Percentiles rank a stretch among this genome's conserved stretches.
These are phyloP conservation scores for Borovskyia barvae DNA, from an alignment of 208 protist genomes.

Conservation along the genomic window DNA sequence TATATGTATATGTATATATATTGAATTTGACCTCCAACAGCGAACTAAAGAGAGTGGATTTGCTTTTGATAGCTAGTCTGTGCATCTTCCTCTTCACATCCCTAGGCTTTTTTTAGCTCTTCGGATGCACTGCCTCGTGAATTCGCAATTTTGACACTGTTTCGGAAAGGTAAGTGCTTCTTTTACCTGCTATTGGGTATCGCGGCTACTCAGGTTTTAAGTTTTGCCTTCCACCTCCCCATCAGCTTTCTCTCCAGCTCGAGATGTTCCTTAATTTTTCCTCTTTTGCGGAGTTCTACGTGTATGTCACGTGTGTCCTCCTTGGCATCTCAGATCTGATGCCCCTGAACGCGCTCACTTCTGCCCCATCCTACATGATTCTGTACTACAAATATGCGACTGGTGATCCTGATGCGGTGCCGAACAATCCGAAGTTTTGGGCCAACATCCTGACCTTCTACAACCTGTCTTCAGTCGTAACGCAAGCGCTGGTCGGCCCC, in stretches of 20 bases:
- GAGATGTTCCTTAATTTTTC: conserved; percentile 37
- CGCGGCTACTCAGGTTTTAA: no score
- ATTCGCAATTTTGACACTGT: no score
- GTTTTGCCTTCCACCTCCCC: background rate
- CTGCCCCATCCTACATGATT: conserved; percentile 76
- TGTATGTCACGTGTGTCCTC: conserved; percentile 77
- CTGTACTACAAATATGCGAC: conserved; percentile 85
- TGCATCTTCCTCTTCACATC: no score
- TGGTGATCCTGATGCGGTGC: conserved; percentile 35
- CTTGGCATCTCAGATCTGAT: conserved; percentile 87
- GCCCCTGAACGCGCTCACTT: conserved; percentile 86
- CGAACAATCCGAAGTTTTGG: conserved; percentile 56
- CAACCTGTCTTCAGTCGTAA: conserved; percentile 64
- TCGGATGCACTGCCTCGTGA: no score
- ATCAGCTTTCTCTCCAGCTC: background rate
- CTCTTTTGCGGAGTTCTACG: conserved; percentile 46
- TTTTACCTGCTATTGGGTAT: no score
- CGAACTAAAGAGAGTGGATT: no score
- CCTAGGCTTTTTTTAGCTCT: no score
- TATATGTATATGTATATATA: no score
- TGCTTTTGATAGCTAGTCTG: no score
- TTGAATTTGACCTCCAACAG: no score
- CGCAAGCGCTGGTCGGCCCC: conserved; percentile 63
- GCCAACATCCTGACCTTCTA: conserved; percentile 80
- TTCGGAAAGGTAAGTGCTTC: no score